Evolutionary conservation across 371 early-diverging fungal species (phyloP).

Genomic region (Mortierella sp.): DNA sequence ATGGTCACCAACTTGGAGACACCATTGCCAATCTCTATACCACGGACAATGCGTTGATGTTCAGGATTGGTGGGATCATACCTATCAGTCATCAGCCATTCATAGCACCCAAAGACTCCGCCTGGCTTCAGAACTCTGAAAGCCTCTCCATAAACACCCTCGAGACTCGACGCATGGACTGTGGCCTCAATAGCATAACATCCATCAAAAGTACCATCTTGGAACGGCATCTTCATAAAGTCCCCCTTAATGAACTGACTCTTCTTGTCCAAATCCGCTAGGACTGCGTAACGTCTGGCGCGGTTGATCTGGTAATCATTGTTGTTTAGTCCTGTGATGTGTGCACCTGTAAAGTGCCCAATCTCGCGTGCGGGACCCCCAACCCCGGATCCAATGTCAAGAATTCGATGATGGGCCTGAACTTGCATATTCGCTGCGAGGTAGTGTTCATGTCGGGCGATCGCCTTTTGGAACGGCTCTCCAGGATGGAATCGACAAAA

Average conservation of each 20-base stretch:
- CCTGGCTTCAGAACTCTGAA: constrained; percentile 94
- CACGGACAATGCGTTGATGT: constrained; percentile 81
- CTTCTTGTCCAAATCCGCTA: constrained; percentile 66
- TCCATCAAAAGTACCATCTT: constrained; percentile 81
- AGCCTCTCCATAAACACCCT: constrained; percentile 86
- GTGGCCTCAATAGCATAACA: constrained; percentile 94
- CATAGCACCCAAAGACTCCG: constrained; percentile 87
- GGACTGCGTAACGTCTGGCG: constrained; percentile 76
- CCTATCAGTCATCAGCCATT: constrained; percentile 92
- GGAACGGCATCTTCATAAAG: constrained; percentile 91
- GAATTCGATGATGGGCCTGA: constrained; percentile 72
- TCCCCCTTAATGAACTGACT: constrained; percentile 83
- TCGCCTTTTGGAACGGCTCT: constrained; percentile 78
- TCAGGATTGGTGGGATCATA: constrained; percentile 79
- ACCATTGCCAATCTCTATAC: constrained; percentile 87
- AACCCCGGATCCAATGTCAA: constrained; percentile 93
- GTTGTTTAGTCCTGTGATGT: constrained; percentile 92
- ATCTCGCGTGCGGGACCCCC: constrained; percentile 95
- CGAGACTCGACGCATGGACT: constrained; percentile 78
- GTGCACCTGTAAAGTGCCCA: constrained; percentile 86
- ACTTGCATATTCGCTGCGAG: constrained; percentile 80
- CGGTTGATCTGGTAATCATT: constrained; percentile 92
- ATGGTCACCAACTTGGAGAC: constrained; percentile 86
- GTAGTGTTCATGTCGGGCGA: constrained; percentile 91
- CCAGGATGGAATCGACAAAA: constrained; percentile 81